These are phyloP conservation scores for Apiotrichum veenhuisii DNA, from an alignment of 1,284 basidiomycete species.

Conservation along the genomic window DNA sequence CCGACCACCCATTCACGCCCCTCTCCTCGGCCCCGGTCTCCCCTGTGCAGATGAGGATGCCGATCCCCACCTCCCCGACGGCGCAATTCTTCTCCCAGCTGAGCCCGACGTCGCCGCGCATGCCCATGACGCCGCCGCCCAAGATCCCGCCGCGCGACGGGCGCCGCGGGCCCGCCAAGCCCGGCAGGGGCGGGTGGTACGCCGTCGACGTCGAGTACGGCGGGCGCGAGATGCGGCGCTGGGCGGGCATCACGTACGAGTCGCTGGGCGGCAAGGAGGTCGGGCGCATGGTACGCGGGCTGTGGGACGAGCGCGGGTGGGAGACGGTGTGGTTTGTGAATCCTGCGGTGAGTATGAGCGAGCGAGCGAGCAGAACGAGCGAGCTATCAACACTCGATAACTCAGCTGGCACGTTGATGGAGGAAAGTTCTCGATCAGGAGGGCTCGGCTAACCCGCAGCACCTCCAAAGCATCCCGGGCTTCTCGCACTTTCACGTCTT, in stretches of 20 bases:
- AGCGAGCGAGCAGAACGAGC: too few relatives aligned
- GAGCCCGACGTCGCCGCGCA: not conserved
- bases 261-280: constrained; percentile 38
- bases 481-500: constrained; percentile 49
- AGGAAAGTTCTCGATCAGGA: too few relatives aligned
- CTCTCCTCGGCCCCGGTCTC: not conserved
- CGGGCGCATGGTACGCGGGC: constrained; percentile 39
- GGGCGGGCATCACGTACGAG: constrained; percentile 38
- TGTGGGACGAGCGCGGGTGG: constrained; percentile 47
- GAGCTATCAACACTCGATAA: too few relatives aligned
- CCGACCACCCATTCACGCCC: not conserved
- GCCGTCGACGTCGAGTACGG: constrained; percentile 28
- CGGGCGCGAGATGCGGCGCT: constrained; percentile 29
- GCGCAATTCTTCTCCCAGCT: too few relatives aligned
- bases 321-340: constrained; percentile 47
- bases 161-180: not conserved
- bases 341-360: constrained; percentile 13
- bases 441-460: constrained; percentile 11
- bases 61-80: not conserved
- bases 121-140: not conserved
- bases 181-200: constrained; percentile 28
- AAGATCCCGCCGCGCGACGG: not conserved
- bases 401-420: too few relatives aligned
- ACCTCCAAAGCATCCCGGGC: constrained; percentile 44
- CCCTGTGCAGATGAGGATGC: not conserved